These are phyloP conservation scores for Pleurotus pulmonarius DNA, from an alignment of 768 basidiomycete genomes.

Conservation along the genomic window DNA sequence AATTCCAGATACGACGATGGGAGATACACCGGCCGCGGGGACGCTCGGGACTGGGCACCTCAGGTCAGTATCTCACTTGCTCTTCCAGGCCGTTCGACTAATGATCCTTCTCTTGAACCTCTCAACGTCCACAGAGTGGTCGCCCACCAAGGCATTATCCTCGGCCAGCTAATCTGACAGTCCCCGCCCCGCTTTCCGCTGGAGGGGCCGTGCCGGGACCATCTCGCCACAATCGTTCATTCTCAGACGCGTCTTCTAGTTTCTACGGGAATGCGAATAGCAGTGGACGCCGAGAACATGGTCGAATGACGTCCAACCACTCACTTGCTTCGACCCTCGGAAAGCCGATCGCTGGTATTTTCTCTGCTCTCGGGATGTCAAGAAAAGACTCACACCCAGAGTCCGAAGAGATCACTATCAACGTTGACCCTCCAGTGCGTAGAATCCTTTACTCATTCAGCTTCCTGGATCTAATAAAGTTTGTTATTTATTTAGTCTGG, in stretches of 20 bases:
- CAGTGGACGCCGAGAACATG: not conserved
- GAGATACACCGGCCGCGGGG: not conserved
- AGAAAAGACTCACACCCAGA: not conserved
- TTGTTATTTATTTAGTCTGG: slow-evolving; percentile 1
- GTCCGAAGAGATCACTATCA: slow-evolving; percentile 7
- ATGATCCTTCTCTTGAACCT: too few species aligned
- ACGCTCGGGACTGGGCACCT: not conserved
- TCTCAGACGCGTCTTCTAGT: not conserved
- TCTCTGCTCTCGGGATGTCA: not conserved
- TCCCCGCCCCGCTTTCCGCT: not conserved
- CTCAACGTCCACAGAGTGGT: not conserved
- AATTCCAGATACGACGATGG: not conserved
- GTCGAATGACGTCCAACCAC: not conserved
- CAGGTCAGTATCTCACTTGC: not conserved
- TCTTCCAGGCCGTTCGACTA: too few species aligned
- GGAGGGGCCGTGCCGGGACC: not conserved
- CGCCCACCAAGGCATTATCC: slow-evolving; percentile 1
- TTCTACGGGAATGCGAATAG: not conserved
- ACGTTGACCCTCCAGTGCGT: slow-evolving; percentile 8
- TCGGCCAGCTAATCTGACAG: not conserved
- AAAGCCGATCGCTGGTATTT: slow-evolving; percentile 1
- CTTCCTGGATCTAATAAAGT: not conserved
- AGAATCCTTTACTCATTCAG: not conserved
- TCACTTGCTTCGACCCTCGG: slow-evolving; percentile 3
- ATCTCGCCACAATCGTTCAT: not conserved